Base-by-base conservation (phyloP, 2,329 filamentous ascomycete species). In the Fusarium sororula region DNA sequence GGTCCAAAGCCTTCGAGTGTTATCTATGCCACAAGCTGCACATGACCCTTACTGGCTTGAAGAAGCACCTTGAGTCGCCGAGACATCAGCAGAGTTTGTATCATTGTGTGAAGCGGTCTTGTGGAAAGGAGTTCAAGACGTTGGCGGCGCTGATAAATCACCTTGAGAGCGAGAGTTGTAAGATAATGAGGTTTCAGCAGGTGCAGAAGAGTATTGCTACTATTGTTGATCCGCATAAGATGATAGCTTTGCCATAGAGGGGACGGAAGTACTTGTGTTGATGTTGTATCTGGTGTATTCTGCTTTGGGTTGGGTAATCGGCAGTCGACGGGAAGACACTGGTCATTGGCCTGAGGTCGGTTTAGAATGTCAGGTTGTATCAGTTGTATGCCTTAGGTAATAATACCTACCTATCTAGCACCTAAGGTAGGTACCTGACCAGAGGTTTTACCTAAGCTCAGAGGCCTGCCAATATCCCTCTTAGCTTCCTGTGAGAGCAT, bases 1-100 rank as follows among this genome's bases (percentile, higher is more conserved):
- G 30, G 10, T 84, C 84, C 1, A 2, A 41, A 17, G 73, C 18
- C 1, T 74, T 55, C 17, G 71, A 80, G 35, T 81, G 76, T 11
- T 80, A 75, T 58, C 68, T 92, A 7, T 92, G 90, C 75, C 79
- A 85, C 32, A 79, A 81, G 11, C 44, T 75, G 0, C 91, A 90
- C 68, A 53, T 30, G 1, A 66, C 53, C 0, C 62, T 82, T 0
- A 10, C 47, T 0, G 71, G 75, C 0, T 81, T 92, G 10, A 87
- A 87, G 54, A 79, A 84, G 54, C 90, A 92, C 72, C 78, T 92
- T 4, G 84, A 84, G 51, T 91, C 89, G 1, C 82, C 86, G 0
- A 80, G 53, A 12, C 74, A 86, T 59, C 81, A 83, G 55, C 76
- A 84, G 63, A 66, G 69, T 0, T 64, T 85, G 14, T 85, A 86